These are phyloP conservation scores for Rhodotorula sp. DNA, from an alignment of 1,284 basidiomycete species.

Conservation along the genomic window DNA sequence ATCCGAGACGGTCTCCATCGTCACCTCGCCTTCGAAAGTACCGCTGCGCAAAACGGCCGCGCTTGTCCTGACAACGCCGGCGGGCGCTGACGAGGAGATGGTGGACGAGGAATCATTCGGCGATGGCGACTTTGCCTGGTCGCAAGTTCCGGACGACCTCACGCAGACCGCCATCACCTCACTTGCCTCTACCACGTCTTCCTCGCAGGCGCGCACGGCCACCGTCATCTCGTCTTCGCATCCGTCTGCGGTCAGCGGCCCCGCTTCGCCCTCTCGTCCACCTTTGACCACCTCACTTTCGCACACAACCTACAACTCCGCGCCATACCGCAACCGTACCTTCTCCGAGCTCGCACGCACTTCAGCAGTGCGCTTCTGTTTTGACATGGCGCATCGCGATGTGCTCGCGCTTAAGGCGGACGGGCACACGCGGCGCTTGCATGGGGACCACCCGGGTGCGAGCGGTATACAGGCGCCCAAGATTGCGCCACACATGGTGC, in stretches of 20 bases:
- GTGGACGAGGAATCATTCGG: conserved; percentile 8
- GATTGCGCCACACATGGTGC: conserved; percentile 28
- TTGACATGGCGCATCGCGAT: conserved; percentile 32
- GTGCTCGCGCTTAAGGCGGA: conserved; percentile 26
- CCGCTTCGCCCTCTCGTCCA: no score
- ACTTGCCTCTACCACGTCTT: neutral
- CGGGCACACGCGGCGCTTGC: conserved; percentile 15
- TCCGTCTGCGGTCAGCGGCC: neutral
- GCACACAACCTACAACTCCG: neutral
- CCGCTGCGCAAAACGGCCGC: neutral
- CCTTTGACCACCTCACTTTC: neutral
- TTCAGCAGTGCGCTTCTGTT: conserved; percentile 8
- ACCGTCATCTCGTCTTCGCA: neutral
- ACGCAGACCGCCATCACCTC: neutral
- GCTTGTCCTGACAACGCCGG: neutral
- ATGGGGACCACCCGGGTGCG: neutral
- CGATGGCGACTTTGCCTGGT: conserved; percentile 13
- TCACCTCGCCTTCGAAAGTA: neutral
- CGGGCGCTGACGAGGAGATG: conserved; percentile 3
- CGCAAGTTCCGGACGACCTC: conserved; percentile 5
- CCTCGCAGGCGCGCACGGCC: conserved; percentile 9
- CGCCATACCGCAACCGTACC: neutral
- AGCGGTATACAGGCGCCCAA: conserved; percentile 28
- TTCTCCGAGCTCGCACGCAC: neutral
- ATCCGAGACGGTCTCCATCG: neutral